Evolutionary conservation across 805 yeast species (phyloP).

Genomic region (Yarrowia yakushimensis): DNA sequence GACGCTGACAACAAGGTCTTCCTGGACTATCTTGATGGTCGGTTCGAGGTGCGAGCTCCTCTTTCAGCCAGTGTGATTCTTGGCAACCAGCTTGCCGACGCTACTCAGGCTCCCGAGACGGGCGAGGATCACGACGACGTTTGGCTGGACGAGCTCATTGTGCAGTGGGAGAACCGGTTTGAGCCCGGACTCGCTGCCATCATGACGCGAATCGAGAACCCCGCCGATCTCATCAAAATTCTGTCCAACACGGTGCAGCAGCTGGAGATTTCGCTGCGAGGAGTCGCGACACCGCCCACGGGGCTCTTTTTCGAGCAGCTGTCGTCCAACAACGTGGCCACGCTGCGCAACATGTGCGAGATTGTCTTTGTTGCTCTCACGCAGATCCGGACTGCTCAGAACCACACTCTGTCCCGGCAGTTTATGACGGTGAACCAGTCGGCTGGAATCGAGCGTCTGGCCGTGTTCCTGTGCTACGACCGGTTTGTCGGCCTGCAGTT

Average conservation of each 20-base stretch:
- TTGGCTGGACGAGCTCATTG: neutral
- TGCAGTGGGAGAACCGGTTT: neutral
- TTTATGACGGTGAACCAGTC: constrained; percentile 14
- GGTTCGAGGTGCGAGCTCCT: neutral
- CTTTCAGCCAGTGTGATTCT: neutral
- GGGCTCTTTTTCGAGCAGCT: constrained; percentile 54
- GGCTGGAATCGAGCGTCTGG: constrained; percentile 11
- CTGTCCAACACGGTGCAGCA: constrained; percentile 59
- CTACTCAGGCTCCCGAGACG: neutral
- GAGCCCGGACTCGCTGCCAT: constrained; percentile 14
- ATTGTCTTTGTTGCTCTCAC: constrained; percentile 28
- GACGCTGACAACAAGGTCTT: neutral
- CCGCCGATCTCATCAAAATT: constrained; percentile 29
- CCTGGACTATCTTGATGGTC: constrained; percentile 7
- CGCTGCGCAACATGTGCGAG: constrained; percentile 51
- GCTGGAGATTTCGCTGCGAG: constrained; percentile 63
- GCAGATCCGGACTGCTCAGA: constrained; percentile 11
- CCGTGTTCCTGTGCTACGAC: constrained; percentile 8
- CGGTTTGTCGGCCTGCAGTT: constrained; percentile 6
- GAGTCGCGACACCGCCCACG: constrained; percentile 33
- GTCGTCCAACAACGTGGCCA: constrained; percentile 57
- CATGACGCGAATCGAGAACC: constrained; percentile 14
- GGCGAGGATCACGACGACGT: neutral
- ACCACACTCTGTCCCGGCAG: constrained; percentile 19
- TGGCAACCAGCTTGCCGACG: constrained; percentile 3